Percentiles rank a stretch among this genome's conserved stretches.
These are phyloP conservation scores for Myrica gale DNA, from an alignment of 306 rosid genomes.

Conservation along the genomic window DNA sequence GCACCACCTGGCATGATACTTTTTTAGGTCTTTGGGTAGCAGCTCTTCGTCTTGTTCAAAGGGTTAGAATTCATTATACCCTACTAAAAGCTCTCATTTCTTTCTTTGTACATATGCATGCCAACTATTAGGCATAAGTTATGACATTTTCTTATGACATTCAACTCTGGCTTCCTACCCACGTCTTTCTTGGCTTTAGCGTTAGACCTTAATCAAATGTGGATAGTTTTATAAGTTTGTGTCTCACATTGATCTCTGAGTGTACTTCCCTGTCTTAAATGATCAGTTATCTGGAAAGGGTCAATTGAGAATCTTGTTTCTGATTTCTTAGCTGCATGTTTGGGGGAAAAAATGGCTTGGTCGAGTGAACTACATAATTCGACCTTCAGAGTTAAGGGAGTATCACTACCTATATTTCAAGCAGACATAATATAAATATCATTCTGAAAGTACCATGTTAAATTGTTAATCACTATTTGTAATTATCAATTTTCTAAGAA, in stretches of 20 bases:
- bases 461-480: neutral
- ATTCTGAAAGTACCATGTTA: neutral
- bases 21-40: constrained; percentile 94
- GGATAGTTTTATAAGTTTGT: neutral
- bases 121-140: neutral
- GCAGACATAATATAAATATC: neutral
- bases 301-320: neutral
- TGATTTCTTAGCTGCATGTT: neutral
- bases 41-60: constrained; percentile 87
- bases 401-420: neutral
- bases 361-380: constrained; percentile 1
- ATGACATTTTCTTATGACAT: neutral
- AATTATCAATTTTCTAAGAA: neutral
- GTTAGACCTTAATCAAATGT: constrained; percentile 1
- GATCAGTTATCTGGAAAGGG: neutral
- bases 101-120: constrained; percentile 16
- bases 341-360: neutral
- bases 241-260: neutral
- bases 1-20: constrained; percentile 92
- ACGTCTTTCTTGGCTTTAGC: neutral
- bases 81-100: neutral
- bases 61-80: constrained; percentile 57
- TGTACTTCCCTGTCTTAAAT: neutral
- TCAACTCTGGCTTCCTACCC: neutral
- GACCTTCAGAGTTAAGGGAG: constrained; percentile 1